phyloP scores from a whole-genome alignment of 495 filamentous ascomycete species.

The Penicilliopsis zonata region DNA sequence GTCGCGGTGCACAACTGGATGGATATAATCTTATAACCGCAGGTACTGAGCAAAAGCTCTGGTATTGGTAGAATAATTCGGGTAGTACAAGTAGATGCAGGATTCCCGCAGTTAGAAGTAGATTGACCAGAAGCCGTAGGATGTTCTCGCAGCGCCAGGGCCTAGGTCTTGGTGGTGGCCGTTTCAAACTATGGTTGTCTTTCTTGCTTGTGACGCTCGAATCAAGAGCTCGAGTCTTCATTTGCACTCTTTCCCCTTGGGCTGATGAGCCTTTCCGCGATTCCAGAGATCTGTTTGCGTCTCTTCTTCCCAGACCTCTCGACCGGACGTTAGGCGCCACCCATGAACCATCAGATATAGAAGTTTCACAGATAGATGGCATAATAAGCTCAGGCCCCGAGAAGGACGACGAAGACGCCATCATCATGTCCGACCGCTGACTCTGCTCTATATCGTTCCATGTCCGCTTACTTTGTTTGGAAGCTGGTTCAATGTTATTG shows the following conservation, averaged over 20 bases:
- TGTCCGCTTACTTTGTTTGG: constrained; percentile 1
- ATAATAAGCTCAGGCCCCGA: constrained; percentile 35
- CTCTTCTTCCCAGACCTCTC: constrained; percentile 12
- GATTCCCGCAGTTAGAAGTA: constrained; percentile 19
- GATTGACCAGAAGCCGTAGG: constrained; percentile 18
- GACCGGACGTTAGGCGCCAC: constrained; percentile 19
- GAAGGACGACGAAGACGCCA: constrained; percentile 17
- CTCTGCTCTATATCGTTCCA: neutral
- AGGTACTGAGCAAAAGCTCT: constrained; percentile 17
- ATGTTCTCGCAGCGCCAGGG: constrained; percentile 3
- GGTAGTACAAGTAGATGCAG: constrained; percentile 28
- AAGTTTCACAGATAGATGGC: constrained; percentile 30
- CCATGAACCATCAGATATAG: constrained; percentile 28
- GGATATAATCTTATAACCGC: constrained; percentile 18
- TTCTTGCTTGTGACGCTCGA: neutral
- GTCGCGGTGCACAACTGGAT: constrained; percentile 15
- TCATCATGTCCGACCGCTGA: constrained; percentile 14
- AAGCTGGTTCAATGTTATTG: neutral
- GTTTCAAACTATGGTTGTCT: neutral
- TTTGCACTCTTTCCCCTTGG: neutral
- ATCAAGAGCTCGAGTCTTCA: neutral
- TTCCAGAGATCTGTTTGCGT: constrained; percentile 6
- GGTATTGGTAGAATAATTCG: constrained; percentile 26
- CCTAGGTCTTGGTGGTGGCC: constrained; percentile 1
- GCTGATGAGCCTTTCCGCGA: no score